These are phyloP conservation scores for Phenoliferia sp. DNA, from an alignment of 1,284 basidiomycete species.

Conservation along the genomic window DNA sequence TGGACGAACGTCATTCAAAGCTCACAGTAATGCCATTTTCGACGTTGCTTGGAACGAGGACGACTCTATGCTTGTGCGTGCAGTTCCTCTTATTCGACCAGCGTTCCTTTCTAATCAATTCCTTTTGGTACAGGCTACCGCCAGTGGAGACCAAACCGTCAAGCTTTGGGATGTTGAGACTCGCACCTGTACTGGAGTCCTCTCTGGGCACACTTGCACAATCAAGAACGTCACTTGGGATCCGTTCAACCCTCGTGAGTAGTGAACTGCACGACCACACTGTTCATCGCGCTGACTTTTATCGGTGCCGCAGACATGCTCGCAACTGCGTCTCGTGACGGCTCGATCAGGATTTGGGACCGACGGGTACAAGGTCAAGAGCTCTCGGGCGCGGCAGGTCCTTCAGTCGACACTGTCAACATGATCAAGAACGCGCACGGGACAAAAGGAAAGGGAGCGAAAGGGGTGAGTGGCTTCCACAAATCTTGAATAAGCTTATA, in stretches of 20 bases:
- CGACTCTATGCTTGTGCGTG: conserved; percentile 30
- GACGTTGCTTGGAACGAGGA: conserved; percentile 34
- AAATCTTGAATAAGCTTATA: background rate
- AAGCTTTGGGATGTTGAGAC: conserved; percentile 30
- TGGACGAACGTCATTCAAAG: conserved; percentile 23
- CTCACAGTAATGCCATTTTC: conserved; percentile 38
- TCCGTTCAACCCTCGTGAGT: conserved; percentile 31
- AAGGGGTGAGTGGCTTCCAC: conserved; percentile 11
- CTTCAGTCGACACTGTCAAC: conserved; percentile 24
- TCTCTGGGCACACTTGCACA: conserved; percentile 33
- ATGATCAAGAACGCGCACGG: conserved; percentile 34
- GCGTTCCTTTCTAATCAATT: no score
- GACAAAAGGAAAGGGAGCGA: conserved; percentile 9
- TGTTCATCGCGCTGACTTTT: background rate
- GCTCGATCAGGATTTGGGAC: conserved; percentile 36
- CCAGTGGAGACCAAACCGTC: conserved; percentile 35
- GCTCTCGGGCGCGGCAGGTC: conserved; percentile 9
- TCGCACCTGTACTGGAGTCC: conserved; percentile 12
- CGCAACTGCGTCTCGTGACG: conserved; percentile 36
- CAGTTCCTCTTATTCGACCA: background rate
- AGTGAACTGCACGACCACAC: background rate
- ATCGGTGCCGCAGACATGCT: conserved; percentile 33
- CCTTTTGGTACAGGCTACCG: conserved; percentile 34
- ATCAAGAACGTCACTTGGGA: conserved; percentile 36
- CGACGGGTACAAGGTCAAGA: conserved; percentile 22